Evolutionary conservation across 495 filamentous ascomycete species (phyloP), one percentile per base, ranked within the genome.

Genomic region (Jackrogersella multiformis): DNA sequence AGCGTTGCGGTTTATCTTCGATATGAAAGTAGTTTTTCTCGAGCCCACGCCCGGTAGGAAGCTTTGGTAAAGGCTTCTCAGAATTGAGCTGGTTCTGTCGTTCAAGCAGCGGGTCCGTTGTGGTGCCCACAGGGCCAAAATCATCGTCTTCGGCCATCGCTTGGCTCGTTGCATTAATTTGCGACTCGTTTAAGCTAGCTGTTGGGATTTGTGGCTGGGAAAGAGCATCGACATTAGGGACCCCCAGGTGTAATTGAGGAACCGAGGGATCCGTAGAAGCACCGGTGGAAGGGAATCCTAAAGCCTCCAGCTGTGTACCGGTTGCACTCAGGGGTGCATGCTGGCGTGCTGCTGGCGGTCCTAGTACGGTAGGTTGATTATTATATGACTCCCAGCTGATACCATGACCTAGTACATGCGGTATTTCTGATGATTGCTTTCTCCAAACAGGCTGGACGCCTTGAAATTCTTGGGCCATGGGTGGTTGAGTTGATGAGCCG

Each of bases 101-200:
- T 39, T 70, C 67, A 13, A 70, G 39, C 42, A 70, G 61, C 23
- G 61, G 51, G n/a, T 70, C 67, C 1, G 67, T 65, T 41, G 49
- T 21, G 5, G 36, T 53, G 9, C 62, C 67, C 44, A 58, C 62
- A 0, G 56, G 51, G 4, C 58, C 46, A 42, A 13, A 23, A 46
- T 57, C 56, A 34, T 61, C 61, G 41, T 62, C 57, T 26, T 13
- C 18, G 24, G 13, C 51, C 6, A 12, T 13, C 21, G 20, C 23
- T 39, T 45, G 45, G 7, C 5, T 45, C 34, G 52, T 16, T 56
- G 10, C 13, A 16, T 41, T 35, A 5, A 34, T 9, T 21, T 9
- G 34, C 20, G 24, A 3, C 6, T 24, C 35, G 2, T 36, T 34
- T 7, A 12, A 8, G 1, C 9, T 10, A 2, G 12, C 13, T 38